Evolutionary conservation across 305 asterid species (phyloP), one percentile per base, ranked within the genome.

Genomic region (Petunia hybrid): DNA sequence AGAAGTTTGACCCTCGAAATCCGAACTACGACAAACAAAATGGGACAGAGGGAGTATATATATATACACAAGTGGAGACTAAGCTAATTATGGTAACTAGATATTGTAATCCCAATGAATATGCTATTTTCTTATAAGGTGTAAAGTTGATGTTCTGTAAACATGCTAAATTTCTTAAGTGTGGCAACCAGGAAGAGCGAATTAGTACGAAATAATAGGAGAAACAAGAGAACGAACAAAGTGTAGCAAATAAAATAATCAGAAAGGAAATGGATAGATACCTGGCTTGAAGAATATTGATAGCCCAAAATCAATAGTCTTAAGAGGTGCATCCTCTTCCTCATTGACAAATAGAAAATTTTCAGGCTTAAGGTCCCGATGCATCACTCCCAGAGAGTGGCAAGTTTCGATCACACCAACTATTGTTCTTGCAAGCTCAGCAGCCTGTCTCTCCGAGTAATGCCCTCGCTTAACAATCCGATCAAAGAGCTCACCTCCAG

Each of bases 201-300:
- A 55, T 3, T 53, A 53, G 59, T 53, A 53, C 12, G n/a, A 53
- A 3, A 4, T 10, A 48, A 48, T 48, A 22, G 31, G 31, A 22
- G 55, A 46, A 46, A 46, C 55, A 46, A 22, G 60, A 12, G 35
- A 57, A 57, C 41, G 14, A 61, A 61, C 8, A 31, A 8, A 8
- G 68, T 3, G 39, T 67, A 45, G 62, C 8, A 41, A 64, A 53
- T 1, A 6, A 43, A 63, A 7, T 81, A 79, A 66, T 56, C 12
- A 8, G n/a, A 42, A 40, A 59, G 82, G 63, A 76, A 69, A 56
- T n/a, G 35, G 8, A 43, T 53, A 61, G 8, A 0, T 82, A 91
- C 98, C 98, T 86, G 98, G 98, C 91, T 93, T 94, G 74, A 94
- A 91, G 90, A 91, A 94, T 7, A 86, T 76, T 0, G 98, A 94